Percentiles rank a stretch among this genome's conserved stretches.
These are phyloP conservation scores for Retiboletus flavoniger DNA, from an alignment of 1,284 basidiomycete species.

Conservation along the genomic window DNA sequence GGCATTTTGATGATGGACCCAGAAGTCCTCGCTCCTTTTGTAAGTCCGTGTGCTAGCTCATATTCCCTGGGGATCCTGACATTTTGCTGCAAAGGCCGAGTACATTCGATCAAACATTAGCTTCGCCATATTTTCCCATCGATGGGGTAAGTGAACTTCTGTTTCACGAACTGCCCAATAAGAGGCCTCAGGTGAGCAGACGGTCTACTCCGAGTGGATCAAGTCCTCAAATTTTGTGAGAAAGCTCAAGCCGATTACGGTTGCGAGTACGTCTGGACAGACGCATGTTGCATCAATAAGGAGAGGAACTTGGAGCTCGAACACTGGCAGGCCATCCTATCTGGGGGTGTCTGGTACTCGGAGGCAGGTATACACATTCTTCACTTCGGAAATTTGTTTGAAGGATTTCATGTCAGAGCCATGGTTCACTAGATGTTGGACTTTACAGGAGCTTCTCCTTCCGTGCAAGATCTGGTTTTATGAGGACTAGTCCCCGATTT, in stretches of 20 bases:
- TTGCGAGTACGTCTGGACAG: constrained; percentile 32
- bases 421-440: constrained; percentile 17
- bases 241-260: constrained; percentile 26
- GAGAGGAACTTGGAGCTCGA: constrained; percentile 22
- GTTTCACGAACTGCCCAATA: constrained; percentile 23
- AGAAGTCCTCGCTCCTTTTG: constrained; percentile 24
- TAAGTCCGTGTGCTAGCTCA: constrained; percentile 3
- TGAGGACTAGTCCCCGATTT: constrained; percentile 28
- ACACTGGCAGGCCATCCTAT: constrained; percentile 1
- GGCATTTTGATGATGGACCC: constrained; percentile 27
- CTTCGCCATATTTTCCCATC: constrained; percentile 26
- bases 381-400: constrained; percentile 21
- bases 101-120: constrained; percentile 22
- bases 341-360: constrained; percentile 25
- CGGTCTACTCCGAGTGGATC: constrained; percentile 20
- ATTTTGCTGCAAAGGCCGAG: constrained; percentile 14
- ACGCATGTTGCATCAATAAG: constrained; percentile 33
- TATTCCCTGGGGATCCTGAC: constrained; percentile 1
- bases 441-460: constrained; percentile 25
- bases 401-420: too few species aligned
- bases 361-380: constrained; percentile 27
- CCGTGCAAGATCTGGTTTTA: constrained; percentile 29
- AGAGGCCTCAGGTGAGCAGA: constrained; percentile 14
- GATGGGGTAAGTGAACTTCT: constrained; percentile 23
- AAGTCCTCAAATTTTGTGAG: constrained; percentile 27